Conservation (phyloP, 83 land plant species). For the Thuja plicata region DNA sequence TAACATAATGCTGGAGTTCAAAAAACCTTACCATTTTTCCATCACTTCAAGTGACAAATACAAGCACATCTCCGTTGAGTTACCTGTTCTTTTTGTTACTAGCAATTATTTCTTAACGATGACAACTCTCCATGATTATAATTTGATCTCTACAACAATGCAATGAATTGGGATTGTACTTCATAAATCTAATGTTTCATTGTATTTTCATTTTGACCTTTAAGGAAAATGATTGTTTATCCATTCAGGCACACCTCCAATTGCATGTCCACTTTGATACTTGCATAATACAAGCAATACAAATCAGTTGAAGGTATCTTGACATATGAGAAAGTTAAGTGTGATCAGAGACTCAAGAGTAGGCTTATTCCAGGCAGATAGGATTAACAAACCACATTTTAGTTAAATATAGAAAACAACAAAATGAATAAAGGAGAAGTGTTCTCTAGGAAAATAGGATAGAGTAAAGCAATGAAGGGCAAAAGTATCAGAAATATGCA, state of each 20-base stretch:
- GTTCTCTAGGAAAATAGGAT: neutral
- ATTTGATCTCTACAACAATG: neutral
- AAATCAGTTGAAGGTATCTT: neutral
- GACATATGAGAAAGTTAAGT: neutral
- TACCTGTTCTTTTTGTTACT: neutral
- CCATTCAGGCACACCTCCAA: neutral
- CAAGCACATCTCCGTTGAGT: neutral
- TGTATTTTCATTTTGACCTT: neutral
- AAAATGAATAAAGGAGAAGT: neutral
- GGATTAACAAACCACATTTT: neutral
- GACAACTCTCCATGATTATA: neutral
- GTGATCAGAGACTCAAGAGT: neutral
- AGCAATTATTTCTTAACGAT: neutral
- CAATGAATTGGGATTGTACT: neutral
- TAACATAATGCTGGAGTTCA: neutral
- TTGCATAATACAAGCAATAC: neutral
- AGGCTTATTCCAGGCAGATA: neutral
- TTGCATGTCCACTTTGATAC: neutral
- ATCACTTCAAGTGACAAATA: neutral
- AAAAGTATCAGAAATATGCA: neutral
- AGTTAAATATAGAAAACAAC: neutral
- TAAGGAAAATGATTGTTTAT: neutral
- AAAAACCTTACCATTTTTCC: neutral
- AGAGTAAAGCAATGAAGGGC: neutral
- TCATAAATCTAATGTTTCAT: neutral